Percentiles rank a stretch among this genome's conserved stretches.
Conservation (phyloP, 305 asterid species). For the Solanum hybrid region DNA sequence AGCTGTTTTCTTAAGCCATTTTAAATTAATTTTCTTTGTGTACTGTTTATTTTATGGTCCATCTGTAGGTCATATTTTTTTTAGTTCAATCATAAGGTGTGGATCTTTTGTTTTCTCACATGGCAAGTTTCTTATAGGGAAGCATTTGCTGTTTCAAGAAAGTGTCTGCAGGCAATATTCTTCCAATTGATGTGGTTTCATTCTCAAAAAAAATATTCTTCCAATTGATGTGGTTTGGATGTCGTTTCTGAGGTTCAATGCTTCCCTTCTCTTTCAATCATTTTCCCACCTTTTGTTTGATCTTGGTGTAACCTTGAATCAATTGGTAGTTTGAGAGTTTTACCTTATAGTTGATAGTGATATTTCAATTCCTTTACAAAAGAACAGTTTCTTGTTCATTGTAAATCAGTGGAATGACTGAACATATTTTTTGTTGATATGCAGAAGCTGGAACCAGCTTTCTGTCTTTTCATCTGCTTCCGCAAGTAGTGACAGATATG, state of each 20-base stretch:
- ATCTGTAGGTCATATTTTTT: slow-evolving; percentile 13
- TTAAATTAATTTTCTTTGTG: slow-evolving; percentile 3
- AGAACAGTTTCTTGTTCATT: neutral
- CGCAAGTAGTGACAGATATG: slow-evolving; percentile 17
- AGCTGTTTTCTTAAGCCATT: neutral
- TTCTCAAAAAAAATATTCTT: neutral
- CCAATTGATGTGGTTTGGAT: slow-evolving; percentile 14
- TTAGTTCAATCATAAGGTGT: slow-evolving; percentile 13
- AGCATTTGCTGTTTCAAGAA: slow-evolving; percentile 13
- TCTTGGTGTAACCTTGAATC: neutral
- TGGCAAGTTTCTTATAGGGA: slow-evolving; percentile 12
- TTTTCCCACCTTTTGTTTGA: neutral
- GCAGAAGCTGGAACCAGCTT: slow-evolving; percentile 12
- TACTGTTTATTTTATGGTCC: slow-evolving; percentile 16
- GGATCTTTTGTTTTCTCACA: slow-evolving; percentile 15
- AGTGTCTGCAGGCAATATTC: neutral
- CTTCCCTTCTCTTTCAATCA: neutral
- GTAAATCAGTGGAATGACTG: neutral
- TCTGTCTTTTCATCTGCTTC: slow-evolving; percentile 4
- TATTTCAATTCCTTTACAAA: neutral
- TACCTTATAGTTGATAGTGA: neutral
- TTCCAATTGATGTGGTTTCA: slow-evolving; percentile 1
- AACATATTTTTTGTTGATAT: neutral
- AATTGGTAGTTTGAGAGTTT: neutral
- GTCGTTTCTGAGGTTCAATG: slow-evolving; percentile 22